A percentile compares a stretch with the other conserved stretches of the same genome.
These are phyloP conservation scores for Chrysoporthe austroafricana DNA, from an alignment of 2,329 filamentous ascomycete genomes.

Conservation along the genomic window DNA sequence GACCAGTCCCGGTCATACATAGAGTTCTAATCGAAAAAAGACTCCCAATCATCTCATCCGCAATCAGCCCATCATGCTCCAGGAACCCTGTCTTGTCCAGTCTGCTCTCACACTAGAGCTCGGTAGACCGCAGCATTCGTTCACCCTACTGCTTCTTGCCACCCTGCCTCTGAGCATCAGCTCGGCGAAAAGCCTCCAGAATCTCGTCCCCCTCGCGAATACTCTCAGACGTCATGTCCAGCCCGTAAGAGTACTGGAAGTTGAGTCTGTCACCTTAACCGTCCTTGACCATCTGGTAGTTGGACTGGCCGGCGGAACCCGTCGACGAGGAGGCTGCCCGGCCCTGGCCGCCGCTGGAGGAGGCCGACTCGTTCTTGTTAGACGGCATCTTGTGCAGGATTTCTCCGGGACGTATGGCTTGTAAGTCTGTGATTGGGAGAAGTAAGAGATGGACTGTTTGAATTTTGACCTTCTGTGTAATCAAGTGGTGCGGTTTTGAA, in stretches of 20 bases:
- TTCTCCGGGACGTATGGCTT: neutral
- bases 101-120: neutral
- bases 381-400: constrained; percentile 1
- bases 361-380: constrained; percentile 3
- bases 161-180: neutral
- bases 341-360: neutral
- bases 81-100: neutral
- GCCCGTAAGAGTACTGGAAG: constrained; percentile 16
- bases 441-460: neutral
- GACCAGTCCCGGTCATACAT: neutral
- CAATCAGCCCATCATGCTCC: neutral
- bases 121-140: neutral
- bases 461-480: neutral
- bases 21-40: neutral
- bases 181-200: constrained; percentile 7
- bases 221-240: constrained; percentile 14
- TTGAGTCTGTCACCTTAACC: constrained; percentile 2
- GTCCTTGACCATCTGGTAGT: constrained; percentile 14
- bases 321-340: neutral
- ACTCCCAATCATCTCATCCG: neutral
- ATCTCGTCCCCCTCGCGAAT: constrained; percentile 18
- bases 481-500: neutral
- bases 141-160: neutral
- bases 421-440: neutral
- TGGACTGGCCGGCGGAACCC: neutral